A percentile compares a stretch with the other conserved stretches of the same genome.
These are phyloP conservation scores for Suhomyces anneliseae DNA, from an alignment of 1,139 yeast genomes.

Conservation along the genomic window DNA sequence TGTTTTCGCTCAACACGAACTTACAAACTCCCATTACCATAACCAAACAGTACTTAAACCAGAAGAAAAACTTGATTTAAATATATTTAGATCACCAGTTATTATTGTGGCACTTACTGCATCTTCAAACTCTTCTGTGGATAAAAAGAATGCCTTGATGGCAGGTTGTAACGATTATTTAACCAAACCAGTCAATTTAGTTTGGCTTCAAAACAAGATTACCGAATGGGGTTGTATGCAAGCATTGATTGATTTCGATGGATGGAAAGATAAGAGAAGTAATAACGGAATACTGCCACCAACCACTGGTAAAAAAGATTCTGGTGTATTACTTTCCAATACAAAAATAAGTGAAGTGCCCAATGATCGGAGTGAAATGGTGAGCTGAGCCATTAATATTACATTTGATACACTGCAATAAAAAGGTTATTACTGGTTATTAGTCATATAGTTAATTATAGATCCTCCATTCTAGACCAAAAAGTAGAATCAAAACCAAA, in stretches of 20 bases:
- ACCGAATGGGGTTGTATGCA: conserved; percentile 99
- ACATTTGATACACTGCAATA: neutral
- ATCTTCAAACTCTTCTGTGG: conserved; percentile 75
- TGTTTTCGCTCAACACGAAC: conserved; percentile 58
- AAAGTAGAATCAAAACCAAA: too few species aligned
- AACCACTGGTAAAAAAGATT: neutral
- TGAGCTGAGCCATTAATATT: neutral
- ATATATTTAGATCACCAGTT: conserved; percentile 80
- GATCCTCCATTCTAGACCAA: too few species aligned
- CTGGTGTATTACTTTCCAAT: conserved; percentile 6
- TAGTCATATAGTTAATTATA: too few species aligned
- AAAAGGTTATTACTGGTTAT: neutral
- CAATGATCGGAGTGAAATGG: neutral
- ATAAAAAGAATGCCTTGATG: conserved; percentile 85
- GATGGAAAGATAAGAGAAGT: conserved; percentile 60
- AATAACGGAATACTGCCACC: conserved; percentile 1
- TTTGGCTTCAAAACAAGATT: conserved; percentile 91
- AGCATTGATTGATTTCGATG: conserved; percentile 93
- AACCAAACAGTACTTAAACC: conserved; percentile 26
- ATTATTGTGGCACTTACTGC: conserved; percentile 97
- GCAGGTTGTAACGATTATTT: conserved; percentile 97
- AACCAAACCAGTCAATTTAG: conserved; percentile 94
- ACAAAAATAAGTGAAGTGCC: neutral
- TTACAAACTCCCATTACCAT: conserved; percentile 21
- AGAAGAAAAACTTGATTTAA: conserved; percentile 57